Conservation (phyloP, 2,329 filamentous ascomycete genomes). For the Botrytis byssoidea region DNA sequence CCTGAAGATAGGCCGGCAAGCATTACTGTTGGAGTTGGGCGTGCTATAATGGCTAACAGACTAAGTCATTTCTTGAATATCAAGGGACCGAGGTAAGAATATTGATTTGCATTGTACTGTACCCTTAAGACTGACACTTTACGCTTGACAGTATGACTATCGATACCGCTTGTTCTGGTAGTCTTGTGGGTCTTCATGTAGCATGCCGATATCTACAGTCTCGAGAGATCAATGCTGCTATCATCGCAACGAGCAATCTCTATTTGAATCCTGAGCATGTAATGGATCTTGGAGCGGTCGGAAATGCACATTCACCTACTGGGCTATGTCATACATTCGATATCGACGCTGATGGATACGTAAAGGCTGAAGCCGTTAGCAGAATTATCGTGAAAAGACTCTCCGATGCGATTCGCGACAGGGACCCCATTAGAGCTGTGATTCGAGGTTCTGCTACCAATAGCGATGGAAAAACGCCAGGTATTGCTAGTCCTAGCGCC, state of each 20-base stretch:
- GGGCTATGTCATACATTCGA: constrained; percentile 18
- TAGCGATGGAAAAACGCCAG: constrained; percentile 11
- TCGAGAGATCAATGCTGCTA: constrained; percentile 41
- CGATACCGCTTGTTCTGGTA: constrained; percentile 58
- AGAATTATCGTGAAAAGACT: constrained; percentile 9
- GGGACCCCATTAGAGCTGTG: constrained; percentile 17
- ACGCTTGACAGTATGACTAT: constrained; percentile 49
- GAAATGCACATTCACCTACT: constrained; percentile 16
- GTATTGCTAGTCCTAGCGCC: constrained; percentile 15
- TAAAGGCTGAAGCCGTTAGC: constrained; percentile 13
- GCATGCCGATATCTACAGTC: constrained; percentile 15
- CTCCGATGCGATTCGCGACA: constrained; percentile 12
- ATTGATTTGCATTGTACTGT: neutral
- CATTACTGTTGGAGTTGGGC: constrained; percentile 20
- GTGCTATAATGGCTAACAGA: constrained; percentile 46
- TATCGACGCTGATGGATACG: constrained; percentile 14
- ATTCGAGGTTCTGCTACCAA: constrained; percentile 15
- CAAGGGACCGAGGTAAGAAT: constrained; percentile 45
- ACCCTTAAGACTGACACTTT: neutral
- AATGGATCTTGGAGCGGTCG: constrained; percentile 17
- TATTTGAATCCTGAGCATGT: constrained; percentile 28
- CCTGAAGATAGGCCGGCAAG: constrained; percentile 24
- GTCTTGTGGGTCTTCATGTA: constrained; percentile 53
- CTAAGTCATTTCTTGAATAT: constrained; percentile 55
- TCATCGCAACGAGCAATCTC: constrained; percentile 36